Percentiles rank a stretch among this genome's conserved stretches.
These are phyloP conservation scores for Aspergillus affinis DNA, from an alignment of 495 filamentous ascomycete species.

Conservation along the genomic window DNA sequence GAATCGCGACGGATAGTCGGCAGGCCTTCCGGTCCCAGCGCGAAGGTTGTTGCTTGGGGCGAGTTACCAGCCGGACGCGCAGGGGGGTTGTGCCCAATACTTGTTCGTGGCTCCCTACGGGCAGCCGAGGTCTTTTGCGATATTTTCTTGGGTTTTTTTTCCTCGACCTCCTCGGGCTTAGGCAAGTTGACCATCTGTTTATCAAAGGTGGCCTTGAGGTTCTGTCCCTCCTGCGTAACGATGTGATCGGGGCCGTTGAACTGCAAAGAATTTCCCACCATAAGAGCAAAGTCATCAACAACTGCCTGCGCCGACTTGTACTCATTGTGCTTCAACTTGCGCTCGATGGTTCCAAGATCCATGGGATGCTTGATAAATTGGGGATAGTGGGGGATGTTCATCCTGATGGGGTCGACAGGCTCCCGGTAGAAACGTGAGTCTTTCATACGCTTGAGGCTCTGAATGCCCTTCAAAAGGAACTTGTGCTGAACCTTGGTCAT, in stretches of 20 bases:
- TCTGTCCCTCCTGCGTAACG: conserved; percentile 62
- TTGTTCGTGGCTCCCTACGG: conserved; percentile 54
- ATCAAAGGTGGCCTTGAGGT: conserved; percentile 60
- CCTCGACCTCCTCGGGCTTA: conserved; percentile 53
- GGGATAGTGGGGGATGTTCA: conserved; percentile 71
- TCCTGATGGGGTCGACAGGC: conserved; percentile 67
- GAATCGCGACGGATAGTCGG: conserved; percentile 92
- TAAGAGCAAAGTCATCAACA: conserved; percentile 67
- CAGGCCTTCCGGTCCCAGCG: conserved; percentile 78
- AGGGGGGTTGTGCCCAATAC: conserved; percentile 28
- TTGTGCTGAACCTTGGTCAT: conserved; percentile 60
- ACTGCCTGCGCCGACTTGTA: conserved; percentile 67
- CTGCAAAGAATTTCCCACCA: conserved; percentile 69
- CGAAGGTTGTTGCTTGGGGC: conserved; percentile 66
- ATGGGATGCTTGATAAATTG: conserved; percentile 72
- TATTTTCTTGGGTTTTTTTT: conserved; percentile 60
- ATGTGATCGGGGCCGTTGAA: conserved; percentile 83
- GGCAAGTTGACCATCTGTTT: conserved; percentile 54
- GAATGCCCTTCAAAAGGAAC: conserved; percentile 52
- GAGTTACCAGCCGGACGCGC: conserved; percentile 41
- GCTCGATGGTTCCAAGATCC: conserved; percentile 81
- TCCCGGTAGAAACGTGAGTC: conserved; percentile 68
- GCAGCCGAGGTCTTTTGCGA: conserved; percentile 49
- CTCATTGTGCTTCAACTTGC: conserved; percentile 65
- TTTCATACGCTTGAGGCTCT: conserved; percentile 78